Base-by-base conservation (phyloP, 75 land plant species). In the Selaginella tamariscina region DNA sequence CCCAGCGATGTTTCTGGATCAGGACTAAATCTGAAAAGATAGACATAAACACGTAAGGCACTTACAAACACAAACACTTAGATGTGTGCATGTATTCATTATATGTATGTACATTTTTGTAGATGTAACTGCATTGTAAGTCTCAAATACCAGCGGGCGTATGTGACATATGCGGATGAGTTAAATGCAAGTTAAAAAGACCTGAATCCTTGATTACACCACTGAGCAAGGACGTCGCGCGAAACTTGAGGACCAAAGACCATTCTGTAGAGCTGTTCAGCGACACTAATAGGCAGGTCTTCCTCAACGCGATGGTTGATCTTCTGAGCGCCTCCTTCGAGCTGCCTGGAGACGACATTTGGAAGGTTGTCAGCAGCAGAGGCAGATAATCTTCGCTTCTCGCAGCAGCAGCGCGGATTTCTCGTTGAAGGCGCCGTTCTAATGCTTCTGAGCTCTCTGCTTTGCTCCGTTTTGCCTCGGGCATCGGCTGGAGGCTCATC, bases 161-260 rank as follows among this genome's bases (percentile, higher is more conserved):
- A n/a, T n/a, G n/a, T n/a, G n/a, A n/a, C n/a, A n/a, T n/a, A n/a
- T n/a, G n/a, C n/a, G n/a, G n/a, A n/a, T n/a, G n/a, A n/a, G n/a
- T n/a, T n/a, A n/a, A 24, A 18, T 32, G 2, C 30, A 64, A 24
- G 31, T 1, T n/a, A 1, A 32, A 1, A 11, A 64, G 13, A 18
- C 98, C 96, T 86, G 54, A 94, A 85, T 9, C 98, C 98, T 79
- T 94, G 98, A 70, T 94, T 87, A 55, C 85, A 81, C 98, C 98
- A 94, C 64, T 89, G 98, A 13, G 83, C 83, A 31, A 94, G 81
- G 55, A 94, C 80, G 9, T 76, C 88, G 72, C 71, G 85, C 2
- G 86, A 76, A 24, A 87, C 88, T 2, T 39, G 70, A 20, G 44
- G 26, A 13, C 96, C 98, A 70, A 94, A 94, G 21, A 94, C 76